Evolutionary conservation across 495 filamentous ascomycete species (phyloP), one percentile per base, ranked within the genome.

Genomic region (Penicillium chermesinum): DNA sequence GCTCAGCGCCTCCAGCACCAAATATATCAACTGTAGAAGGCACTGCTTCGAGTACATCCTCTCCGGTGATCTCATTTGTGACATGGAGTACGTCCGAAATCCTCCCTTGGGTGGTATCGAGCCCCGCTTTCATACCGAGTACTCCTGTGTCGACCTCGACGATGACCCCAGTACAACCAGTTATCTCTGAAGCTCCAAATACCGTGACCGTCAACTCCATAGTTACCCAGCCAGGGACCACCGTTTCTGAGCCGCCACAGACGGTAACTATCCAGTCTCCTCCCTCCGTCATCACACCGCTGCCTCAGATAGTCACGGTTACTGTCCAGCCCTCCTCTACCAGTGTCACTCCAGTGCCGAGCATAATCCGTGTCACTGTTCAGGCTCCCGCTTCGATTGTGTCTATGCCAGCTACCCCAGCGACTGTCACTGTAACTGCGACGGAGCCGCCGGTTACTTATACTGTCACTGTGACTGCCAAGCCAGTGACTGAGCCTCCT

Each of bases 401-500:
- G 18, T 41, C 40, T 7, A 21, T 52, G 1, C 42, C 40, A 2
- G 36, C 43, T 41, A 52, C 35, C 6, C 18, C 27, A 4, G 37
- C 20, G 14, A 44, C 42, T 1, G 30, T 16, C 21, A 15, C 19
- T 7, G 16, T 18, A 2, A 43, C 41, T 17, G 18, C 33, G 12
- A 43, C 41, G 7, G 2, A 30, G 41, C 41, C 41, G 3, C 22
- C 20, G 8, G 3, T 3, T 16, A 43, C 41, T 15, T n/a, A 33
- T 16, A 49, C 37, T 35, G 41, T 51, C 2, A 51, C 43, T n/a
- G 35, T 18, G 6, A 15, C 53, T 12, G 41, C 30, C 3, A 17
- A 7, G 9, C 41, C 42, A 7, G 32, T 36, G n/a, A n/a, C n/a
- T n/a, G n/a, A n/a, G n/a, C n/a, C n/a, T n/a, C n/a, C n/a, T n/a